These are phyloP conservation scores for Radiomyces spectabilis DNA, from an alignment of 192 early-diverging fungal genomes.

Conservation along the genomic window DNA sequence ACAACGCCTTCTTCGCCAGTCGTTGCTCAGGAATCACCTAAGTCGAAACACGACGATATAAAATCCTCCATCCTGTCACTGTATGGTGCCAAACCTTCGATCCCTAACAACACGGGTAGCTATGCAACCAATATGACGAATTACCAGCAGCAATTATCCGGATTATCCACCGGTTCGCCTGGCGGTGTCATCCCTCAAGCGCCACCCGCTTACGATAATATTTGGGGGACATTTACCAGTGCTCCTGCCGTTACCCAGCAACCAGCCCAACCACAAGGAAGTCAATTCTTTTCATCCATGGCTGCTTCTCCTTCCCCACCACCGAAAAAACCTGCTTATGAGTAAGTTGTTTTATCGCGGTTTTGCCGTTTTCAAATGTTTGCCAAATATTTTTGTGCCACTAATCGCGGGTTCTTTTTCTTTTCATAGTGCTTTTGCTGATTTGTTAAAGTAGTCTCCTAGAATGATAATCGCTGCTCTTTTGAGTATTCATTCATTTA, in stretches of 20 bases:
- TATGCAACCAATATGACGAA: slow-evolving; percentile 1
- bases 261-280: slow-evolving; percentile 15
- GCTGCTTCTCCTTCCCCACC: neutral
- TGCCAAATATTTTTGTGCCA: no score
- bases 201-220: neutral
- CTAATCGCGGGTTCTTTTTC: neutral
- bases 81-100: slow-evolving; percentile 13
- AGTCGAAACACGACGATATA: slow-evolving; percentile 17
- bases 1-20: neutral
- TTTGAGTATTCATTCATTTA: no score
- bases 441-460: slow-evolving; percentile 11
- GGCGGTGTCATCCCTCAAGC: neutral
- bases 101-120: neutral
- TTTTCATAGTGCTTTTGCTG: slow-evolving; percentile 19
- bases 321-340: slow-evolving; percentile 15
- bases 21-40: neutral
- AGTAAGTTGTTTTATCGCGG: slow-evolving; percentile 10
- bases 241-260: neutral
- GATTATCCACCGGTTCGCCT: slow-evolving; percentile 4
- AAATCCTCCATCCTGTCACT: slow-evolving; percentile 32
- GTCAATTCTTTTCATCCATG: slow-evolving; percentile 18
- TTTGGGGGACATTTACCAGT: slow-evolving; percentile 7
- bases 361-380: neutral
- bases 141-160: slow-evolving; percentile 19
- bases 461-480: no score